Base-by-base conservation (phyloP, 1,284 basidiomycete genomes). In the Wolfiporia cocos region DNA sequence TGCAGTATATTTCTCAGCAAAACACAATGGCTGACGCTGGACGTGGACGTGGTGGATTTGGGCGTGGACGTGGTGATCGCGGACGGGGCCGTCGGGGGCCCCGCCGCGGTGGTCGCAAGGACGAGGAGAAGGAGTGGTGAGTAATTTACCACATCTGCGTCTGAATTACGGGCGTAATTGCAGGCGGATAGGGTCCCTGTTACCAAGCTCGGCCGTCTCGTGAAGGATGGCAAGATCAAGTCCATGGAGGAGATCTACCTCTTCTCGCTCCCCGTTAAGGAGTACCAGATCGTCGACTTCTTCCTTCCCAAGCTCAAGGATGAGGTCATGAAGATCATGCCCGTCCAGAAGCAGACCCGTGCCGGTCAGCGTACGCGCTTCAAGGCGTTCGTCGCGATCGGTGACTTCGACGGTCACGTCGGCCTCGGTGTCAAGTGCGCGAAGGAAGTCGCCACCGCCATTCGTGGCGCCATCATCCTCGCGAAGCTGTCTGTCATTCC, bases 221-320 rank as follows among this genome's bases (percentile, higher is more conserved):
- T 98, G 44, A 98, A 97, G 76, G 96, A 98, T 62, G 94, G 94
- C 63, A 99, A 99, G 77, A 97, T 99, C 78, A 97, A 96, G 76
- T 97, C 93, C 39, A 96, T 99, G 82, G 96, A 99, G 70, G 96
- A 99, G 69, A 97, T 99, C 73, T 99, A 99, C 77, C 91, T 99
- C 63, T 99, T 99, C 86, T 99, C 96, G 35, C 88, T 99, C 53
- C 94, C 96, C 54, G 89, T 97, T 69, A 97, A 97, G 74, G 93
- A 97, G 73, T 97, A 74, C 77, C 94, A 97, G 69, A 95, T 97
- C 67, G 86, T 97, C 76, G 93, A 97, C 74, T 83, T 86, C 67
- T 95, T 97, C 87, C 80, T 96, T 39, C 93, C 94, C 59, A 90
- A 92, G 66, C 87, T 97, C 71, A 97, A 97, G 79, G 93, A 99